Percentiles rank a stretch among this genome's conserved stretches.
phyloP scores from a whole-genome alignment of 768 basidiomycete species.

The Tremella yokohamensis region DNA sequence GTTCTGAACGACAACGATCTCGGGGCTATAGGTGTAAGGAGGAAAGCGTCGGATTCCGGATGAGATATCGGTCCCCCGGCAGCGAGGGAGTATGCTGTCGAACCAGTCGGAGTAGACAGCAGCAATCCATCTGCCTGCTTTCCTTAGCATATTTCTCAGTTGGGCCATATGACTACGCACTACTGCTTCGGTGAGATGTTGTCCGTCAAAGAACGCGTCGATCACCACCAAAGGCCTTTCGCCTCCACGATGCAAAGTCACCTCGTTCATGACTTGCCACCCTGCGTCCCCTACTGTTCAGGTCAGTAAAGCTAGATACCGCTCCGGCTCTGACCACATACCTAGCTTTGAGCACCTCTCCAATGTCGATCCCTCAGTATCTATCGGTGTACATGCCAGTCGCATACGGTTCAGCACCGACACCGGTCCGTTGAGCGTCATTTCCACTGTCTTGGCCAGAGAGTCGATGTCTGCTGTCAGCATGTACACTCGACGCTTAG shows the following conservation, averaged over 20 bases:
- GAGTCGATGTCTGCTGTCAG: constrained; percentile 74
- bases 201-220: constrained; percentile 88
- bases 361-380: constrained; percentile 15
- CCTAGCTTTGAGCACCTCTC: constrained; percentile 28
- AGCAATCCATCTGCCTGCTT: constrained; percentile 85
- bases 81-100: constrained; percentile 91
- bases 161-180: constrained; percentile 56
- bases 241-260: constrained; percentile 84
- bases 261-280: constrained; percentile 98
- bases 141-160: neutral
- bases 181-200: constrained; percentile 91
- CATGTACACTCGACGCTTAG: neutral
- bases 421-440: constrained; percentile 72
- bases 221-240: constrained; percentile 89
- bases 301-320: neutral
- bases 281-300: constrained; percentile 55
- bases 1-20: constrained; percentile 87
- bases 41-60: constrained; percentile 80
- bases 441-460: constrained; percentile 72
- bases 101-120: constrained; percentile 91
- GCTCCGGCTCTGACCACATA: constrained; percentile 14
- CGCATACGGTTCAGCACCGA: constrained; percentile 87
- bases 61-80: constrained; percentile 96
- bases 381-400: constrained; percentile 60
- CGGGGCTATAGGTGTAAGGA: constrained; percentile 93